Evolutionary conservation across 306 rosid species (phyloP), one percentile per base, ranked within the genome.

Genomic region (Cucurbita ficifolia): DNA sequence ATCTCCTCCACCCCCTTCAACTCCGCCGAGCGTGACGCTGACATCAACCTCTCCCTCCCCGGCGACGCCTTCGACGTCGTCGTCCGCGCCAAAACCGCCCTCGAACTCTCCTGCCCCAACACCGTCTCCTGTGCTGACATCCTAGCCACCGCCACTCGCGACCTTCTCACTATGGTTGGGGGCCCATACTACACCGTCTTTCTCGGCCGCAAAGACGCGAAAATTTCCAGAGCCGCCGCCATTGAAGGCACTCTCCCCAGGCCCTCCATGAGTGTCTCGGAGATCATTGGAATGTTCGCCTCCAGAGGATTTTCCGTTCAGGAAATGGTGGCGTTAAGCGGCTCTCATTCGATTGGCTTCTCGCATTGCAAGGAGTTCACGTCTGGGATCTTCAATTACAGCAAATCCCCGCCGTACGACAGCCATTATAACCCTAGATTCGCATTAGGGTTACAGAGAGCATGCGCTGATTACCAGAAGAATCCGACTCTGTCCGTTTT

Each of bases 321-420:
- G 53, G 98, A 92, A 73, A 83, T 87, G 84, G 96, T 92, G 17
- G 98, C 96, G 0, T 80, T 92, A 10, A 45, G 62, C 6, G 96
- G 98, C 6, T 96, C 98, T 5, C 98, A 92, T 87, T 89, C 98
- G n/a, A 82, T 92, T 1, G 98, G 98, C 3, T 87, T 92, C 79
- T 76, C 98, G 3, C 96, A 92, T 22, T 92, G 96, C 49, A 78
- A 53, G 1, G 89, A 92, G 46, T 79, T 92, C 49, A 72, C 64
- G 55, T 3, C 74, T 1, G 84, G 79, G 19, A 77, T 87, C 73
- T 87, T 79, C 78, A 86, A 84, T 62, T 76, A 53, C 84, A 82
- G 83, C 78, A 55, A 60, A 5, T 10, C 82, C 0, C 48, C 68
- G 0, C 73, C 36, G 33, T 70, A 5, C 68, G 86, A 85, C 61